Evolutionary conservation across 352 stramenopile genomes (phyloP).

Genomic region (Phytophthora fragariae): DNA sequence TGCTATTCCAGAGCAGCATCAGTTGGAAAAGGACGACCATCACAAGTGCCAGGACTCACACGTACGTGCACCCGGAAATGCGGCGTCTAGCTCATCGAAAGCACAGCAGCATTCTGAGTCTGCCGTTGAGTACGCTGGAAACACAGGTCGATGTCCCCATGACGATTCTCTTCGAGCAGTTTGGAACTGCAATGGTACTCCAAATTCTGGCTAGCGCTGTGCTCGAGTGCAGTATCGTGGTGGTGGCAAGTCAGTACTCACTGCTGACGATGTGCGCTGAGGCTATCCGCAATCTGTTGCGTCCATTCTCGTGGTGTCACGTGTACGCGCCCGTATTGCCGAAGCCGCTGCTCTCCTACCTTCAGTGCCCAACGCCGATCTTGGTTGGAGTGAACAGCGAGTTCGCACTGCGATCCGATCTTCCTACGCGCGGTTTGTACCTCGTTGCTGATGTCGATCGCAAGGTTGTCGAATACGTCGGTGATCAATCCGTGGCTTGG

Average conservation of each 20-base stretch:
- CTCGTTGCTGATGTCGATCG: slow-evolving; percentile 80
- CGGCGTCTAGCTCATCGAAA: slow-evolving; percentile 40
- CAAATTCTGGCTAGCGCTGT: slow-evolving; percentile 84
- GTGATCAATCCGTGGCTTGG: slow-evolving; percentile 64
- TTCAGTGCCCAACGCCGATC: slow-evolving; percentile 92
- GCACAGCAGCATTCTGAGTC: slow-evolving; percentile 53
- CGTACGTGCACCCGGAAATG: slow-evolving; percentile 47
- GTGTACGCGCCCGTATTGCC: slow-evolving; percentile 90
- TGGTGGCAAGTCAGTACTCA: slow-evolving; percentile 86
- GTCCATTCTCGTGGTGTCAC: slow-evolving; percentile 91
- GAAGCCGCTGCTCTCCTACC: slow-evolving; percentile 84
- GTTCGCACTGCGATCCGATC: slow-evolving; percentile 62
- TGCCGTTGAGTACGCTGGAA: slow-evolving; percentile 51
- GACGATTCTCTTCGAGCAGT: slow-evolving; percentile 69
- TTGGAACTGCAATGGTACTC: slow-evolving; percentile 70
- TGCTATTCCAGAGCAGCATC: slow-evolving; percentile 53
- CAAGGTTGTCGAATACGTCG: slow-evolving; percentile 75
- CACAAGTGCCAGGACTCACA: slow-evolving; percentile 40
- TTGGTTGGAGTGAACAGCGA: slow-evolving; percentile 86
- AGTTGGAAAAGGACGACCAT: slow-evolving; percentile 47
- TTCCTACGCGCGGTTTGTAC: slow-evolving; percentile 77
- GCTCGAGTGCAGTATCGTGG: slow-evolving; percentile 89
- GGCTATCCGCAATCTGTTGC: slow-evolving; percentile 83
- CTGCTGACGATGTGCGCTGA: slow-evolving; percentile 85
- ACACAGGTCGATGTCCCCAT: slow-evolving; percentile 74